Base-by-base conservation (phyloP, 2,329 filamentous ascomycete genomes). In the Corynespora cassiicola region DNA sequence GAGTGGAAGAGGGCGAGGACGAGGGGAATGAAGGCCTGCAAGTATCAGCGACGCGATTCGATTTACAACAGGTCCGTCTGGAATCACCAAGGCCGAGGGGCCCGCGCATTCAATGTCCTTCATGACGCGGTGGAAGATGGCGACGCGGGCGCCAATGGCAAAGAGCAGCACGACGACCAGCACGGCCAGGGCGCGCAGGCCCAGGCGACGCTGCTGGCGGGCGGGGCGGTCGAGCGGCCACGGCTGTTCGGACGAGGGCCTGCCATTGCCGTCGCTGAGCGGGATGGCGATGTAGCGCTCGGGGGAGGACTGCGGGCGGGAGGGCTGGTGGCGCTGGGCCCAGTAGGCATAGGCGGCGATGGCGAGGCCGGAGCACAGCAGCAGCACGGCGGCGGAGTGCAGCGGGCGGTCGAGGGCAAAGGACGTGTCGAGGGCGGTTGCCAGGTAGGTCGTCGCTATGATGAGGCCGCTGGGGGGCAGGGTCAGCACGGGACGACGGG, bases 361-460 rank as follows among this genome's bases (percentile, higher is more conserved):
- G 38, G 59, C 57, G 24, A 64, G 52, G 18, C 65, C 64, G 17
- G 56, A 60, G 15, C 66, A 42, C 36, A 65, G 47, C 46, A 68
- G 39, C 14, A 68, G 51, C n/a, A 58, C 33, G 36, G 46, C 56
- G 39, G 49, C 36, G 5, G 63, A 61, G 45, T 67, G 65, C 34
- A 68, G 50, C 27, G 65, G 64, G 39, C 65, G 63, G 45, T 68
- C 62, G 36, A 67, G 45, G 38, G 63, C 63, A 36, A 67, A 66
- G 9, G 64, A 66, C 34, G 61, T 56, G 28, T 61, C 51, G 17
- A 60, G 45, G 18, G 56, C 47, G 31, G 58, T 58, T 33, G 56
- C 54, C 43, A 68, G 50, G 45, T 67, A 66, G 19, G 46, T 49
- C 28, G 57, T 56, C 48, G 58, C 61, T 54, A 61, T 45, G 40